Evolutionary conservation across 345 rosid genomes (phyloP), one percentile per base, ranked within the genome.

Genomic region (Eutrema heterophyllum): DNA sequence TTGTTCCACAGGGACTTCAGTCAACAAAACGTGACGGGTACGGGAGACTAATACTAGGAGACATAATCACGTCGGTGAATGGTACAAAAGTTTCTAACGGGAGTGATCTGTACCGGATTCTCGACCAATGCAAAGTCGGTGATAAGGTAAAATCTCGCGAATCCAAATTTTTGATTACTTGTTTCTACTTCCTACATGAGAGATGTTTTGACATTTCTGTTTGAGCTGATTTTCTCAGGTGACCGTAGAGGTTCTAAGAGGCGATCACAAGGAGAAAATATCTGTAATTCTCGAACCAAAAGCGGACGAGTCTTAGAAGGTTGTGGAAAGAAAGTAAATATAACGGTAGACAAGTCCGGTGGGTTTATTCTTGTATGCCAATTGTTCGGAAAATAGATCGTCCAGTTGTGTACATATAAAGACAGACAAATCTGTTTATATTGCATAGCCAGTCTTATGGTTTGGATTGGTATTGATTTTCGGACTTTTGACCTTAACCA

Each of bases 211-310:
- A 76, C 26, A 62, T 36, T 6, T 52, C 2, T 33, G 5, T 40
- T 3, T 40, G 44, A 11, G 24, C 16, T 73, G 30, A 15, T 33
- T n/a, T 44, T 60, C 21, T 36, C 66, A 94, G 97, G 90, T 91
- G 72, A 83, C 61, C 1, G 92, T 94, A 70, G 97, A 91, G 83
- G 97, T 94, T 41, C 77, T 94, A 72, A 90, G 97, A 2, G 97
- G 97, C 4, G 97, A 94, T 78, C 98, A 85, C 61, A 89, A 91
- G 81, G 98, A 94, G 83, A 88, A 89, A 81, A 88, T 94, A 66
- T 84, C 96, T 1, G 93, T 94, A 50, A 67, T 44, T 53, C 97
- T 94, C 16, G 97, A 94, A 83, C 89, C 98, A 26, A 94, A 88
- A 79, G 79, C 90, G 5, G 97, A 91, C 13, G 93, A 91, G 74